Percentiles rank a stretch among this genome's conserved stretches.
Conservation (phyloP, 805 yeast genomes). For the Saccharomycopsis schoenii region DNA sequence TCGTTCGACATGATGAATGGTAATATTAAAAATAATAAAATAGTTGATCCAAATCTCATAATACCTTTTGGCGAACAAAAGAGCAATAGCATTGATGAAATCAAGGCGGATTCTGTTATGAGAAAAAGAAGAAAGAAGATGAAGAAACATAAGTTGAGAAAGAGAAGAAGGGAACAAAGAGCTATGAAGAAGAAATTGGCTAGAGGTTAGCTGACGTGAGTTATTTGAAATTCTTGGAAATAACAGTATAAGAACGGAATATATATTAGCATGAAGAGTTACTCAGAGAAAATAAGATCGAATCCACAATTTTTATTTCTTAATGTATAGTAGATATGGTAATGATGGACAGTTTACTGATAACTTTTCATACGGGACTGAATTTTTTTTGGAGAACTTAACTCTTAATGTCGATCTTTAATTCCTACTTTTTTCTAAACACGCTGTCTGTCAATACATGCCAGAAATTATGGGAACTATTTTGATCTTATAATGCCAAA, state of each 20-base stretch:
- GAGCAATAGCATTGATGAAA: slow-evolving; percentile 13
- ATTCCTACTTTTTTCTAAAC: too few relatives aligned
- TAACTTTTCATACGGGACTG: too few relatives aligned
- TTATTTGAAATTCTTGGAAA: background rate
- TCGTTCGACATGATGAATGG: background rate
- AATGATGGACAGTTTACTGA: too few relatives aligned
- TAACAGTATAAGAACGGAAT: background rate
- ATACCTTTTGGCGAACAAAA: background rate
- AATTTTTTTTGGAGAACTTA: too few relatives aligned
- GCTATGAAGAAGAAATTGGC: slow-evolving; percentile 61
- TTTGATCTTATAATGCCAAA: too few relatives aligned
- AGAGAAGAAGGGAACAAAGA: slow-evolving; percentile 92
- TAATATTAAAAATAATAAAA: background rate
- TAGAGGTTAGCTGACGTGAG: slow-evolving; percentile 6
- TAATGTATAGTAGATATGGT: too few relatives aligned
- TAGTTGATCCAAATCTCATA: background rate
- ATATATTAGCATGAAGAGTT: too few relatives aligned
- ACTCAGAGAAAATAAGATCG: too few relatives aligned
- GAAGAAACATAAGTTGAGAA: slow-evolving; percentile 95
- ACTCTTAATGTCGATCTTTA: too few relatives aligned
- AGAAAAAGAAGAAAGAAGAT: slow-evolving; percentile 87
- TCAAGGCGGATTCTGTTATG: slow-evolving; percentile 57
- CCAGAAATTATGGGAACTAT: too few relatives aligned
- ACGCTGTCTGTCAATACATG: too few relatives aligned
- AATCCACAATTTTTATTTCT: too few relatives aligned